phyloP scores from a whole-genome alignment of 2,329 filamentous ascomycete species.

The Clarireedia paspali region DNA sequence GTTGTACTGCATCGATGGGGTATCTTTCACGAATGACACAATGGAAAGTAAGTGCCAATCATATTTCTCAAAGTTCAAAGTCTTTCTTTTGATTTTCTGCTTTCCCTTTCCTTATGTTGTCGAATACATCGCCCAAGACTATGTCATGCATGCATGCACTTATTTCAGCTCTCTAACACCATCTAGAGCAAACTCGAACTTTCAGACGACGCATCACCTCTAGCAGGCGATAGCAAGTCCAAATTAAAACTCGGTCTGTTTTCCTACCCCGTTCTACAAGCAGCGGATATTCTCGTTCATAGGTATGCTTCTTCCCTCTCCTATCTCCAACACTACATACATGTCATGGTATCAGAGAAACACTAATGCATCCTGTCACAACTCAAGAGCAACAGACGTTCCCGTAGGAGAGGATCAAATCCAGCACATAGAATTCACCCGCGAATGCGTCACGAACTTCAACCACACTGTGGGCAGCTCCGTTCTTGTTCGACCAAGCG shows the following conservation, averaged over 20 bases:
- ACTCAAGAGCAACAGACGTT: constrained; percentile 72
- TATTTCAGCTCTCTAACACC: not conserved
- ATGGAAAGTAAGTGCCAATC: constrained; percentile 66
- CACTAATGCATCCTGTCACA: not conserved
- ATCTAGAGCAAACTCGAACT: constrained; percentile 65
- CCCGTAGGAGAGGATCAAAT: constrained; percentile 93
- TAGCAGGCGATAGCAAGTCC: constrained; percentile 52
- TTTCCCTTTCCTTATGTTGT: too few relatives aligned
- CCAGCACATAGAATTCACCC: constrained; percentile 89
- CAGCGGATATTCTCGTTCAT: constrained; percentile 88
- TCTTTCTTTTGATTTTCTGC: not conserved
- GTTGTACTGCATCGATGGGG: constrained; percentile 83
- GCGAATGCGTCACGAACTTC: constrained; percentile 80
- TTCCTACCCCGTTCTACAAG: constrained; percentile 92
- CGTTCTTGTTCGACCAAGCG: constrained; percentile 59
- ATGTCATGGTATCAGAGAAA: too few relatives aligned
- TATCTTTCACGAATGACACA: constrained; percentile 98
- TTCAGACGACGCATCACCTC: constrained; percentile 46
- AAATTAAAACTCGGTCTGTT: constrained; percentile 82
- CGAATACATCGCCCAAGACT: too few relatives aligned
- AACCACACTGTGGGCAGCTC: constrained; percentile 60
- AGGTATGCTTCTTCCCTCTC: constrained; percentile 37
- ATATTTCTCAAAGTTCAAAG: not conserved
- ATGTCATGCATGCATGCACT: not conserved
- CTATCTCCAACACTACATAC: not conserved